Percentiles rank a stretch among this genome's conserved stretches.
Conservation (phyloP, 768 basidiomycete species). For the Boletus rubropictus region DNA sequence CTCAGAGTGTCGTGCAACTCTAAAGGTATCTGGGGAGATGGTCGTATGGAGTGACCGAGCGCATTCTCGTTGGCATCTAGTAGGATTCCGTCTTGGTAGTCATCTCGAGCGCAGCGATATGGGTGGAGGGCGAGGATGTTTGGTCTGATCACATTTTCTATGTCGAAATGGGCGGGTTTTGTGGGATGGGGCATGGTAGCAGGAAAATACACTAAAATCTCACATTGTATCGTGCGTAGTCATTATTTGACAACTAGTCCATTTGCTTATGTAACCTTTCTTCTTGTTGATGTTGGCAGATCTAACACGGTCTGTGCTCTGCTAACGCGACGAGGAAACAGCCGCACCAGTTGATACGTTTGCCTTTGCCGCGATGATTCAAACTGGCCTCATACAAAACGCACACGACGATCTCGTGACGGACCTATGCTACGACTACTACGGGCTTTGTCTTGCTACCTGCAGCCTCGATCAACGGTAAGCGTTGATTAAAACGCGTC, state of each 20-base stretch:
- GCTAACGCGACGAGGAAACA: too few species aligned
- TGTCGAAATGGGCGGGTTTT: constrained; percentile 76
- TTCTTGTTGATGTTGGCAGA: too few species aligned
- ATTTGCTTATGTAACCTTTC: too few species aligned
- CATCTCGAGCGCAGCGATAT: constrained; percentile 94
- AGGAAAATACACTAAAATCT: too few species aligned
- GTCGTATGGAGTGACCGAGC: constrained; percentile 74
- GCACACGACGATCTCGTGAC: constrained; percentile 80
- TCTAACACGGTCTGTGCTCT: too few species aligned
- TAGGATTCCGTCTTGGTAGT: constrained; percentile 86
- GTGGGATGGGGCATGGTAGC: constrained; percentile 45
- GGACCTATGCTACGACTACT: constrained; percentile 87
- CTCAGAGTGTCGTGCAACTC: constrained; percentile 37
- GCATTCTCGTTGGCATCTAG: constrained; percentile 98
- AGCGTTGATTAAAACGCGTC: constrained; percentile 9
- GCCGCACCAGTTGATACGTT: background rate
- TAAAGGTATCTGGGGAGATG: constrained; percentile 26
- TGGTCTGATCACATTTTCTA: constrained; percentile 80
- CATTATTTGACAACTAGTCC: too few species aligned
- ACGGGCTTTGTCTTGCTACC: constrained; percentile 76
- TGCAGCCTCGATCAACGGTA: constrained; percentile 81
- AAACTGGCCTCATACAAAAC: constrained; percentile 72
- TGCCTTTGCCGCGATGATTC: constrained; percentile 48
- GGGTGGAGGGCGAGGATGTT: constrained; percentile 91
- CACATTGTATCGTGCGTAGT: too few species aligned